These are phyloP conservation scores for Fusarium denticulatum DNA, from an alignment of 2,329 filamentous ascomycete species.

Conservation along the genomic window DNA sequence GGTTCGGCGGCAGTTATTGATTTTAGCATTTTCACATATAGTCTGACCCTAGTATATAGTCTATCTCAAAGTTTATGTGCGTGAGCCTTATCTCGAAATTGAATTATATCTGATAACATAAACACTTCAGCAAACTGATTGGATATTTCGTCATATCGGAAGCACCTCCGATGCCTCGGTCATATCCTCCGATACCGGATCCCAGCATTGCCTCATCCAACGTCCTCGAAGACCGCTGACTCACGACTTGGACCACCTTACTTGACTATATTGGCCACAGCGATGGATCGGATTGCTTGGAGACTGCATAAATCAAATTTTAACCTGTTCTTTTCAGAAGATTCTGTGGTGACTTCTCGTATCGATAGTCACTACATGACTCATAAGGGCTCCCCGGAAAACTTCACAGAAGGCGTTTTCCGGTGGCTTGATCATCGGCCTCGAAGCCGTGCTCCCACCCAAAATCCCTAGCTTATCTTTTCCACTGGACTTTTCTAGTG, in stretches of 20 bases:
- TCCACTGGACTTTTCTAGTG: background rate
- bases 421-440: background rate
- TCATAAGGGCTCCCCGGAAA: background rate
- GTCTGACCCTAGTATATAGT: background rate
- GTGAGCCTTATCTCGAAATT: background rate
- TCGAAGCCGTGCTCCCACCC: background rate
- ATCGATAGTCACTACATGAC: background rate
- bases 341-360: background rate
- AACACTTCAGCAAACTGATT: background rate
- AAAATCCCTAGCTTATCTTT: background rate
- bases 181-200: slow-evolving; percentile 11
- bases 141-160: background rate
- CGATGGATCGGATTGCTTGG: background rate
- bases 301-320: background rate
- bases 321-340: background rate
- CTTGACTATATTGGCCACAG: no score
- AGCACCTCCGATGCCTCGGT: slow-evolving; percentile 17
- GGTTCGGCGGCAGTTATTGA: background rate
- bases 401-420: background rate
- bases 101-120: background rate
- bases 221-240: background rate
- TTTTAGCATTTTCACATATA: background rate
- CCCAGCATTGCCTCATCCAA: background rate
- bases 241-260: background rate
- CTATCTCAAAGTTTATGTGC: no score